Evolutionary conservation across 2,329 filamentous ascomycete species (phyloP).

Genomic region (Lachnellula cervina): DNA sequence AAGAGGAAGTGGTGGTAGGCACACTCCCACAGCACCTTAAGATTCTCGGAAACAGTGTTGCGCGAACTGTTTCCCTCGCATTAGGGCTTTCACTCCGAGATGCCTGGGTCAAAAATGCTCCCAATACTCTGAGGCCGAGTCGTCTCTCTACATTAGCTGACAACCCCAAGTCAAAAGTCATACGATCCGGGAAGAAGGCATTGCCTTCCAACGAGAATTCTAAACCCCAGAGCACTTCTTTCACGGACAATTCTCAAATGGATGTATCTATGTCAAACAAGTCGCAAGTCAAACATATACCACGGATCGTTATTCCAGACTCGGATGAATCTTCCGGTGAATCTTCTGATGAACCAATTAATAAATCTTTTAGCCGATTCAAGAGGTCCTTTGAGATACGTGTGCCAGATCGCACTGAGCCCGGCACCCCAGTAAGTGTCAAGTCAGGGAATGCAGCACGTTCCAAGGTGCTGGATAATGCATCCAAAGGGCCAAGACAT

Average conservation of each 20-base stretch:
- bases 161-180: background rate
- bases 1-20: slow-evolving; percentile 67
- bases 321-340: slow-evolving; percentile 1
- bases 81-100: slow-evolving; percentile 60
- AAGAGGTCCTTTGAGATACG: no score
- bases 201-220: background rate
- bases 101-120: slow-evolving; percentile 40
- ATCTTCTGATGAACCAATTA: no score
- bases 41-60: slow-evolving; percentile 73
- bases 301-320: background rate
- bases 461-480: no score
- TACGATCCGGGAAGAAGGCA: background rate
- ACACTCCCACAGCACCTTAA: slow-evolving; percentile 50
- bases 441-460: no score
- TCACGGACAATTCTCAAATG: no score
- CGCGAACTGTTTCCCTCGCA: slow-evolving; percentile 61
- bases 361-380: background rate
- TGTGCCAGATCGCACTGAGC: no score
- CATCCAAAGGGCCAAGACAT: no score
- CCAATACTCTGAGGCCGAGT: background rate
- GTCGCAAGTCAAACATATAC: no score
- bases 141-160: background rate
- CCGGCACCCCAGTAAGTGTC: no score
- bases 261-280: no score
- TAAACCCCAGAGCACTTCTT: no score